Evolutionary conservation across 768 basidiomycete species (phyloP).

Genomic region (Lyophyllum decastes): DNA sequence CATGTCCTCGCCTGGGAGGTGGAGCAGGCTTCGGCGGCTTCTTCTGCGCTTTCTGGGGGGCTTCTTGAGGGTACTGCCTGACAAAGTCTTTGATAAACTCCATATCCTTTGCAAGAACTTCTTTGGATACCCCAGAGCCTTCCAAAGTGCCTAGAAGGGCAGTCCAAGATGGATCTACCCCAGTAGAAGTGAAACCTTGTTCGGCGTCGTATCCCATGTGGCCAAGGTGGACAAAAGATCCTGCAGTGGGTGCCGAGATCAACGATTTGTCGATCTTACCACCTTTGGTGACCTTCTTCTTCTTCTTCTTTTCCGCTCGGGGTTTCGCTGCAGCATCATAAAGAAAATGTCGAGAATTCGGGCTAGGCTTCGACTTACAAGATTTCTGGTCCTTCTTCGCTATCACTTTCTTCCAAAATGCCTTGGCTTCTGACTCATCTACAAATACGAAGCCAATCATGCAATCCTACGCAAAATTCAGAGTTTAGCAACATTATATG

Average conservation of each 20-base stretch:
- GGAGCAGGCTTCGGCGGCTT: constrained; percentile 49
- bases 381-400: constrained; percentile 60
- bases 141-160: constrained; percentile 68
- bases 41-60: constrained; percentile 39
- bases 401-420: constrained; percentile 83
- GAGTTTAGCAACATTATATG: not conserved
- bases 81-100: constrained; percentile 90
- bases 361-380: constrained; percentile 36
- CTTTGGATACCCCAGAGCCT: constrained; percentile 62
- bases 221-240: constrained; percentile 86
- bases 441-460: constrained; percentile 92
- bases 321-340: constrained; percentile 42
- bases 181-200: constrained; percentile 81
- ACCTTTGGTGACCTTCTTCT: constrained; percentile 58
- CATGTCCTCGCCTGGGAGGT: constrained; percentile 47
- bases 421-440: constrained; percentile 81
- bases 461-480: constrained; percentile 59
- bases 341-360: constrained; percentile 4
- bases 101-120: constrained; percentile 75
- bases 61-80: constrained; percentile 45
- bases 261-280: constrained; percentile 91
- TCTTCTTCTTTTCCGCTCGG: constrained; percentile 53
- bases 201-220: constrained; percentile 95
- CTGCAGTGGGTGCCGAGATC: constrained; percentile 80
- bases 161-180: constrained; percentile 91